Base-by-base conservation (phyloP, 345 rosid genomes). In the Syzygium oleosum region DNA sequence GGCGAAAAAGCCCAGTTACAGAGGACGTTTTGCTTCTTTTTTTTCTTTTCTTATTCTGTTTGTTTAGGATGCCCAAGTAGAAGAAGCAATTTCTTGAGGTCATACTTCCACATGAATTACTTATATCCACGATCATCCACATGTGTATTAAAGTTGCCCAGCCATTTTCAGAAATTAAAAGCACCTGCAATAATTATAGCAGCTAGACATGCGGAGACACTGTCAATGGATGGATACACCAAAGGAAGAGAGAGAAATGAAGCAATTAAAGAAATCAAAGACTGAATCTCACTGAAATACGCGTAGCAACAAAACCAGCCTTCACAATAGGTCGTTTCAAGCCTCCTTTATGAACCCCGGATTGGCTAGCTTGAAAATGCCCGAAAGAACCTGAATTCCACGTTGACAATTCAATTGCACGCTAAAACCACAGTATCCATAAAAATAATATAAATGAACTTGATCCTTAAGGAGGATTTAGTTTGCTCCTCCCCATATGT, bases 231-330 rank as follows among this genome's bases (percentile, higher is more conserved):
- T 17, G 17, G 8, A n/a, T 8, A 21, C 12, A 10, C 43, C 85
- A 52, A 84, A 52, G 43, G 61, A 34, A 84, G 53, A 84, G 58
- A 84, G 16, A 46, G 25, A 52, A 84, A 84, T 46, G 43, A 51
- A 61, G 52, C 6, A 13, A 51, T 22, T 13, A 58, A 51, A 59
- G 77, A 31, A 31, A 86, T 51, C 4, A 17, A 63, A 65, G 87
- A 86, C 55, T 14, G 55, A 80, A 65, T 88, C 96, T 90, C 92
- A 96, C 99, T 52, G 99, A 96, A 68, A 97, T 95, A 16, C 98
- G 98, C 2, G 99, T 96, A 86, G 98, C 99, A 23, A 96, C 97
- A 78, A 97, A 97, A 59, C 99, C 99, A 88, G 98, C 98, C 93
- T 94, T 96, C 84, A 96, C 98, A 84, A 95, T 88, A 51, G 96